phyloP scores from a whole-genome alignment of 2,329 filamentous ascomycete genomes.

The Fusarium verrucosum region DNA sequence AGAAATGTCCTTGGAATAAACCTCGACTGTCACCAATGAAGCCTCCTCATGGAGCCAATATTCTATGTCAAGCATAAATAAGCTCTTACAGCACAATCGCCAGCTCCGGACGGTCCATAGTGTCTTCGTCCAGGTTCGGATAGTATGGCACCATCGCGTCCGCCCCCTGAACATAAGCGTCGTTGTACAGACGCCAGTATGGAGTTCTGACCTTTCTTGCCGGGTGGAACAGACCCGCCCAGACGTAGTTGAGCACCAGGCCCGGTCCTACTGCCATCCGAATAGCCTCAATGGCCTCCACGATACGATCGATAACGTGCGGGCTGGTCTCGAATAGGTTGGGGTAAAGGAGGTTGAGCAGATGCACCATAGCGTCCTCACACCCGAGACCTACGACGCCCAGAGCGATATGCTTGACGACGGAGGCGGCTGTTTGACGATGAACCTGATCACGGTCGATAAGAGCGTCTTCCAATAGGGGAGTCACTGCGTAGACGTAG shows the following conservation, averaged over 20 bases:
- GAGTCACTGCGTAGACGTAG: conserved; percentile 98
- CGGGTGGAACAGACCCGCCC: conserved; percentile 96
- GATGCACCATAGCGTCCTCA: conserved; percentile 97
- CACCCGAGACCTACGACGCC: conserved; percentile 98
- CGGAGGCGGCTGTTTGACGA: conserved; percentile 92
- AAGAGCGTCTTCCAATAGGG: conserved; percentile 92
- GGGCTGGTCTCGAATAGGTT: conserved; percentile 98
- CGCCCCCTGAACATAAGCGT: conserved; percentile 92
- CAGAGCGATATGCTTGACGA: conserved; percentile 97
- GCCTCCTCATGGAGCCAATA: conserved; percentile 17
- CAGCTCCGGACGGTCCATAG: conserved; percentile 80
- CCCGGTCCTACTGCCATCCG: conserved; percentile 93
- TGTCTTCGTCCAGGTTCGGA: conserved; percentile 83
- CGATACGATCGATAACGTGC: conserved; percentile 97
- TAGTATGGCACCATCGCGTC: conserved; percentile 98
- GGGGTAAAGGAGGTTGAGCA: conserved; percentile 94
- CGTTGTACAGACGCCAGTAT: conserved; percentile 97
- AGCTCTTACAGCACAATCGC: conserved; percentile 77
- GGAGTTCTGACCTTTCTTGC: conserved; percentile 92
- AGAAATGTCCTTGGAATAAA: conserved; percentile 20
- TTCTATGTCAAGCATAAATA: conserved; percentile 6
- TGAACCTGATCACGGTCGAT: conserved; percentile 99
- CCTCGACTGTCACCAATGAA: conserved; percentile 12
- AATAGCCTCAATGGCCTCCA: conserved; percentile 96
- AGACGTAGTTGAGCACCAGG: conserved; percentile 96